Evolutionary conservation across 495 filamentous ascomycete genomes (phyloP).

Genomic region (Glonium stellatum): DNA sequence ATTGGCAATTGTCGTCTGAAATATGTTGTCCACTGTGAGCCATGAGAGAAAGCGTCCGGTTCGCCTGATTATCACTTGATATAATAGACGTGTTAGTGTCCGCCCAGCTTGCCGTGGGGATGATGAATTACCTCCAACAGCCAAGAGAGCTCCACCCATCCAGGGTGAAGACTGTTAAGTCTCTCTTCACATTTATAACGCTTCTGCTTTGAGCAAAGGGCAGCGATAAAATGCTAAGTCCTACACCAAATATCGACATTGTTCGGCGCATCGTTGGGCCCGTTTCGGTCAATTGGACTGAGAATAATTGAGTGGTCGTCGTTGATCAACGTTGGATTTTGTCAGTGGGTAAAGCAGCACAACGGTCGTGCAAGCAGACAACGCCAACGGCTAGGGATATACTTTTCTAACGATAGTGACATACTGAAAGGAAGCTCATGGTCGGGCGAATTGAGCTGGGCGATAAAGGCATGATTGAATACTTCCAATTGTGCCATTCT

Average conservation of each 20-base stretch:
- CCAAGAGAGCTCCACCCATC: background rate
- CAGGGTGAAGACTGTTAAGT: background rate
- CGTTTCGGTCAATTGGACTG: too few relatives aligned
- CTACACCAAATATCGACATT: background rate
- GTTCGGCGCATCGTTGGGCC: too few relatives aligned
- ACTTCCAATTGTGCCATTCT: too few relatives aligned
- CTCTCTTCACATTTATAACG: background rate
- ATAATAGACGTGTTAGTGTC: background rate
- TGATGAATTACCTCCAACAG: background rate
- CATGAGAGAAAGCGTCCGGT: background rate
- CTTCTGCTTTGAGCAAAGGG: background rate
- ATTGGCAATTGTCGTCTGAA: background rate
- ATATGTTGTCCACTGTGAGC: slow-evolving; percentile 1
- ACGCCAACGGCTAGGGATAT: too few relatives aligned
- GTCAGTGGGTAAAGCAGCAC: too few relatives aligned
- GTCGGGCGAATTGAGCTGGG: too few relatives aligned
- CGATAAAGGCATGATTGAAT: too few relatives aligned
- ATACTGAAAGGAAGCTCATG: too few relatives aligned
- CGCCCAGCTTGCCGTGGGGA: background rate
- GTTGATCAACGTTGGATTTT: too few relatives aligned
- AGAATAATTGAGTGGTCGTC: too few relatives aligned
- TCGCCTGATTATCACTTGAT: background rate
- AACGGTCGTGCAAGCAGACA: too few relatives aligned
- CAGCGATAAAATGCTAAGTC: background rate
- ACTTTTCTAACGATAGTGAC: too few relatives aligned